Conservation (phyloP, 805 yeast species). For the Lipomyces starkeyi region DNA sequence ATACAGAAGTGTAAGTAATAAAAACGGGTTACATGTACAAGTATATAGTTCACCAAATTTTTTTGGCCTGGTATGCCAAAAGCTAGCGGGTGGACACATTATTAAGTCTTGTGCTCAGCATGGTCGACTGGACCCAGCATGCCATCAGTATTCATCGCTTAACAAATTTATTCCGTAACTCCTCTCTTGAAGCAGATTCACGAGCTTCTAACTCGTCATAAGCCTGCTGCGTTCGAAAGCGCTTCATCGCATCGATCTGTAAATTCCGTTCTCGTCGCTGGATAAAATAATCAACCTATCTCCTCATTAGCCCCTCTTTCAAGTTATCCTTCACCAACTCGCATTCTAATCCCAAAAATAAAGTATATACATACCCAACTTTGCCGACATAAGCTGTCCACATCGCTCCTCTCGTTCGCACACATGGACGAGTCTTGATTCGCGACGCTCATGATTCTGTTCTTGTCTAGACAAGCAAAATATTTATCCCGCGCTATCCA, state of each 20-base stretch:
- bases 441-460: slow-evolving; percentile 53
- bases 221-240: slow-evolving; percentile 1
- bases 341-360: neutral
- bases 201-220: neutral
- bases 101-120: too few relatives aligned
- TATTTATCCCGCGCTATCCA: slow-evolving; percentile 88
- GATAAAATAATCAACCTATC: slow-evolving; percentile 28
- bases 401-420: neutral
- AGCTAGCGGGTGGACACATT: neutral
- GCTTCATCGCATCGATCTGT: slow-evolving; percentile 12
- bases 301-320: neutral
- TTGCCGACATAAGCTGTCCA: slow-evolving; percentile 13
- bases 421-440: slow-evolving; percentile 5
- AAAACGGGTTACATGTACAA: neutral
- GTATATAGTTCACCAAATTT: neutral
- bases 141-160: neutral
- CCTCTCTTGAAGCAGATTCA: neutral
- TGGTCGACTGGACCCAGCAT: too few relatives aligned
- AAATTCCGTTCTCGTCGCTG: slow-evolving; percentile 15
- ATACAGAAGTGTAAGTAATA: neutral
- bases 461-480: slow-evolving; percentile 73
- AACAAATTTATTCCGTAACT: neutral
- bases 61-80: too few relatives aligned
- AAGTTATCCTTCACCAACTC: neutral
- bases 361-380: slow-evolving; percentile 17